These are phyloP conservation scores for Rhizophagus sp. DNA, from an alignment of 192 early-diverging fungal genomes.

Conservation along the genomic window DNA sequence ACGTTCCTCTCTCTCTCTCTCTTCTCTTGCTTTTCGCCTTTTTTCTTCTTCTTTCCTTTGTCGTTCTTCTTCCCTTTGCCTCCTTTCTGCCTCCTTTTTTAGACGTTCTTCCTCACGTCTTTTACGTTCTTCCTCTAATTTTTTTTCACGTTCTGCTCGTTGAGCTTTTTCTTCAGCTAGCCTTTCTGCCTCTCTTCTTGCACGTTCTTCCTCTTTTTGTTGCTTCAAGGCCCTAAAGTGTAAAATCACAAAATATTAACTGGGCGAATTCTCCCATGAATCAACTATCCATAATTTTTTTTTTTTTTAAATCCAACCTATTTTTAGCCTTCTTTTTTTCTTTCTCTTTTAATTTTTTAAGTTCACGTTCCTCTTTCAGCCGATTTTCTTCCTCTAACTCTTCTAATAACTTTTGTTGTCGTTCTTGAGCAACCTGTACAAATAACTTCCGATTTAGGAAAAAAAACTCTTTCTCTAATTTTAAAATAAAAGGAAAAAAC, in stretches of 20 bases:
- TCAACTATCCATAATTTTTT: background rate
- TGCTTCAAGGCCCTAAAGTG: slow-evolving; percentile 60
- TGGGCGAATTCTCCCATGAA: background rate
- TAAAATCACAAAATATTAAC: slow-evolving; percentile 7
- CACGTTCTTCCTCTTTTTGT: slow-evolving; percentile 70
- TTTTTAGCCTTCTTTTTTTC: slow-evolving; percentile 78
- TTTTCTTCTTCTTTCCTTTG: slow-evolving; percentile 43
- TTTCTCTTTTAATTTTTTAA: slow-evolving; percentile 61
- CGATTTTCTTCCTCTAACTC: slow-evolving; percentile 89
- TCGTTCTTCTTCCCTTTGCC: slow-evolving; percentile 48
- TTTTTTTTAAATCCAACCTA: slow-evolving; percentile 47
- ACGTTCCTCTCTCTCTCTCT: slow-evolving; percentile 48
- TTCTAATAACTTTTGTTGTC: slow-evolving; percentile 81
- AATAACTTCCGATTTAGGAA: background rate
- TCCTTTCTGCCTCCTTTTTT: slow-evolving; percentile 59
- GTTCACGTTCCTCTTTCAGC: slow-evolving; percentile 55
- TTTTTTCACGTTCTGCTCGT: slow-evolving; percentile 43
- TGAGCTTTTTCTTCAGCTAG: slow-evolving; percentile 48
- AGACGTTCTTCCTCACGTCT: slow-evolving; percentile 59
- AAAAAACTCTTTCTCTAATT: background rate
- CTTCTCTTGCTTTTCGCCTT: slow-evolving; percentile 32
- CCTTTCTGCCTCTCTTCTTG: slow-evolving; percentile 56
- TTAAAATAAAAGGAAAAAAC: background rate
- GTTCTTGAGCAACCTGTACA: slow-evolving; percentile 64
- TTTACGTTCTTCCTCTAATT: slow-evolving; percentile 66